Evolutionary conservation across 306 rosid genomes (phyloP).

Genomic region (Luffa acutangula): DNA sequence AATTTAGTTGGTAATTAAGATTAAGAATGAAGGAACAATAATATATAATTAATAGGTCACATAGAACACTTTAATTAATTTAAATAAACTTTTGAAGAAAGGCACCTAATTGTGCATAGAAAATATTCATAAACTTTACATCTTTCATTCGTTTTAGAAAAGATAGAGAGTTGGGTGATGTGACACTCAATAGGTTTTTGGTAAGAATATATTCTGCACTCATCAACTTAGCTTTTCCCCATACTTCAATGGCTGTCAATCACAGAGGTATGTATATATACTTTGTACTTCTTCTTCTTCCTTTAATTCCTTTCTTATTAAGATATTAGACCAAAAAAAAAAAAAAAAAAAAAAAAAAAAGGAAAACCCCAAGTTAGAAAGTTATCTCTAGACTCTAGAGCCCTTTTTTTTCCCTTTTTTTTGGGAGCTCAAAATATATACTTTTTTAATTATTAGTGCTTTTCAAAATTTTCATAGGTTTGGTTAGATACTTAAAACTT

Average conservation of each 20-base stretch:
- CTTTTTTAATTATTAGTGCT: not conserved
- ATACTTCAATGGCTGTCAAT: conserved; percentile 6
- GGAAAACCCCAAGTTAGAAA: not conserved
- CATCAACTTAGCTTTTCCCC: not conserved
- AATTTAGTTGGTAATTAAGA: not conserved
- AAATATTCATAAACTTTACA: not conserved
- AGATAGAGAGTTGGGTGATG: not conserved
- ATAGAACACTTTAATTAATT: not conserved
- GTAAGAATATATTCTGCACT: conserved; percentile 4
- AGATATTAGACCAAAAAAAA: not conserved
- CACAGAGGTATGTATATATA: not conserved
- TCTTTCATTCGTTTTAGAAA: not conserved
- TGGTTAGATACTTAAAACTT: too few species aligned
- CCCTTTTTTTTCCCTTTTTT: not conserved
- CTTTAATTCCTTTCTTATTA: not conserved
- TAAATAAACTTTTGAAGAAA: not conserved
- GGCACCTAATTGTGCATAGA: not conserved
- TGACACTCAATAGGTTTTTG: not conserved
- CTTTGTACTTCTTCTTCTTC: not conserved
- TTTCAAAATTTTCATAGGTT: too few species aligned
- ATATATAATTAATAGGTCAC: not conserved
- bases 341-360: not conserved
- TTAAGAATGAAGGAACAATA: not conserved
- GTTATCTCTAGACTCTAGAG: not conserved
- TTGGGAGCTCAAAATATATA: not conserved